Base-by-base conservation (phyloP, 345 rosid genomes). In the Litchi chinensis region DNA sequence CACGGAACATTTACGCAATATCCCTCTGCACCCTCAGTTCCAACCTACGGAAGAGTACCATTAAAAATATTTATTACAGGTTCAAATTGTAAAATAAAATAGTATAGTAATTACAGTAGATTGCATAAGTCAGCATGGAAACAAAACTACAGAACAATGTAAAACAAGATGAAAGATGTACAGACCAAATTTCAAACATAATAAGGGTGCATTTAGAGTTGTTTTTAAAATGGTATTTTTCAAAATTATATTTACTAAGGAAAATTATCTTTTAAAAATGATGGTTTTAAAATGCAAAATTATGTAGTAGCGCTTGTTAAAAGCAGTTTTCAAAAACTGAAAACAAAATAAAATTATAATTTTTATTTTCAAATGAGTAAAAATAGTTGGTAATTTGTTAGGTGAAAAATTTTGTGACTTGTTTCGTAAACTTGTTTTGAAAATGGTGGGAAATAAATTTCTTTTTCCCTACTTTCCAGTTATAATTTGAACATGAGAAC, bases 1-100 rank as follows among this genome's bases (percentile, higher is more conserved):
- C 99, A 96, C n/a, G 99, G 99, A 76, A 96, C 74, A 85, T 96
- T 94, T 63, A 94, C 97, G 57, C 99, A 96, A 77, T 86, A 91
- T 56, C 99, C 99, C 87, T 94, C 98, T 69, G 94, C 99, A 65
- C 97, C 99, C 18, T 86, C 83, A 54, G 80, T 82, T 81, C 99
- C 99, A 82, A 93, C 89, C 99, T 96, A 82, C 76, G 82, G 39
- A 78, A 78, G 69, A 76, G 21, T 66, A 50, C 6, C 52, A 74
- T 75, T 77, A 40, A 81, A 24, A 80, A 62, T 8, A 78, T 70
- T 44, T 68, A 52, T n/a, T 65, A 65, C 39, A 75, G 77, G 79
- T 72, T 56, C 21, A 41, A 50, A 65, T 69, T 19, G n/a, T 73
- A 56, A 9, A 43, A 6, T 56, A 57, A 72, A 77, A 43, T 70